Base-by-base conservation (phyloP, 2,329 filamentous ascomycete genomes). In the Stromatinia cepivora region DNA sequence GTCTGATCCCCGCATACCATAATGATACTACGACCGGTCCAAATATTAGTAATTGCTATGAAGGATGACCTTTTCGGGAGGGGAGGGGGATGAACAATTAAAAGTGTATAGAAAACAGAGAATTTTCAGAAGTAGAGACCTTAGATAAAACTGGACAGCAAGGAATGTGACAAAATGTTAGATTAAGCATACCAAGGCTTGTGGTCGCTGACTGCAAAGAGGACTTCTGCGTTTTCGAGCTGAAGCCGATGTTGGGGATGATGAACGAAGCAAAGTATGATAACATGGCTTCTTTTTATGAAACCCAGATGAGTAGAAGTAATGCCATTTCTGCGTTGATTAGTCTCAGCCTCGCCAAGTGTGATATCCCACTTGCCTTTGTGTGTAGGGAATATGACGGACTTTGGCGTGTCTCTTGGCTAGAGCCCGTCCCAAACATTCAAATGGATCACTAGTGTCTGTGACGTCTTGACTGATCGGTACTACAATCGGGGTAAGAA, bases 331-430 rank as follows among this genome's bases (percentile, higher is more conserved):
- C 73, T 77, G 45, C 11, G 15, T 15, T 25, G 22, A 50, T 69
- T 48, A 69, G 58, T 48, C 15, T n/a, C 10, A 42, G 53, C 28
- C 10, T 36, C 13, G 25, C 20, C 28, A 34, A 48, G 42, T 7
- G 17, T 17, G 46, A 64, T 52, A n/a, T 36, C 31, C 34, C 56
- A 58, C 68, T 62, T 31, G 76, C 66, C 84, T 83, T 59, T 87
- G 85, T 7, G 88, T 86, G 75, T 92, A 94, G 8, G 91, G 90
- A 56, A 92, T 86, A 77, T 93, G 91, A 28, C 89, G 86, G 71
- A 93, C 83, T 78, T 83, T 84, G 3, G 84, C 80, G 75, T 91
- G 88, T 73, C 85, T 82, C 62, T 80, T 81, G 62, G 87, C 86
- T 62, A 94, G 78, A 57, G 87, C 85, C 71, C 85, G 84, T 28